A percentile compares a stretch with the other conserved stretches of the same genome.
Evolutionary conservation across 805 yeast species (phyloP).

Genomic region (Blastobotrys mokoenaii): DNA sequence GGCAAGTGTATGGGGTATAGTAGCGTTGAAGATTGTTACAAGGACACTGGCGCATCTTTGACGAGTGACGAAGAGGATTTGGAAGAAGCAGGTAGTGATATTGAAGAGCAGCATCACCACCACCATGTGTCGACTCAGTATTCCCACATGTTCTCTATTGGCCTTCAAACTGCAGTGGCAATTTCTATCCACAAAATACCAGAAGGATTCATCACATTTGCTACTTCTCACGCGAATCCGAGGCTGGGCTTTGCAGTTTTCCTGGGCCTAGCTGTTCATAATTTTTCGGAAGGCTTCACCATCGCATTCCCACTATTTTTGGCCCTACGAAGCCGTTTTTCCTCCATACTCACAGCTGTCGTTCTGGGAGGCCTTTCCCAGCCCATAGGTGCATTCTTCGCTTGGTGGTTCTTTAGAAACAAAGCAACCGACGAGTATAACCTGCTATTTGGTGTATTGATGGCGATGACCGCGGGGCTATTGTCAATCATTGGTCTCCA

Average conservation of each 20-base stretch:
- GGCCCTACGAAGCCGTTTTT: conserved; percentile 51
- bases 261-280: conserved; percentile 78
- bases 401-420: conserved; percentile 38
- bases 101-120: conserved; percentile 40
- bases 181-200: conserved; percentile 87
- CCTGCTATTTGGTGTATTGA: conserved; percentile 47
- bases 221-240: conserved; percentile 61
- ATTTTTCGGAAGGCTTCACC: conserved; percentile 88
- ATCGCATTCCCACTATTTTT: conserved; percentile 87
- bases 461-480: conserved; percentile 78
- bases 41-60: not conserved
- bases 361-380: conserved; percentile 77
- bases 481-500: conserved; percentile 72
- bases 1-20: conserved; percentile 45
- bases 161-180: conserved; percentile 83
- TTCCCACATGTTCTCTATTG: conserved; percentile 74
- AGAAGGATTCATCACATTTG: conserved; percentile 86
- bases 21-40: conserved; percentile 13
- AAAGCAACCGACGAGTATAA: conserved; percentile 22
- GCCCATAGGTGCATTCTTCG: conserved; percentile 80
- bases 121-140: conserved; percentile 74
- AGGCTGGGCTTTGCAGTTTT: conserved; percentile 72
- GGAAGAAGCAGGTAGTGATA: not conserved
- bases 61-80: not conserved
- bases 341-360: conserved; percentile 60